phyloP scores from a whole-genome alignment of 108 stramenopile species.

The Cyclotella sp. region DNA sequence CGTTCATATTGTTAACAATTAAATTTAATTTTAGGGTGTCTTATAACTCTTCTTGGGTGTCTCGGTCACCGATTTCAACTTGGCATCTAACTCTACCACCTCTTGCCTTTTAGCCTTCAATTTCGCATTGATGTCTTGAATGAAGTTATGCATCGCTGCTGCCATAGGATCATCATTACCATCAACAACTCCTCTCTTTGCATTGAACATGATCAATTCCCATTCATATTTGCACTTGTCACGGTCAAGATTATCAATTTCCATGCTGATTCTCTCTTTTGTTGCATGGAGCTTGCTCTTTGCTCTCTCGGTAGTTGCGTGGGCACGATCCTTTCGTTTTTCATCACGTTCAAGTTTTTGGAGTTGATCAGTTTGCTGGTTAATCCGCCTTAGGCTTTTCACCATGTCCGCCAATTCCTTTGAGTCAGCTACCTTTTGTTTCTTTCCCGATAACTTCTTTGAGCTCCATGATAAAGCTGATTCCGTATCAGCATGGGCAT shows the following conservation, averaged over 20 bases:
- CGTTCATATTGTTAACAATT: no score
- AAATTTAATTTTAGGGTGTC: no score
- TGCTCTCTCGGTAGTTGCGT: no score
- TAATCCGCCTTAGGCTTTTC: background rate
- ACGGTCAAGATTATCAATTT: background rate
- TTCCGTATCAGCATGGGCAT: no score
- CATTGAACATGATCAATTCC: background rate
- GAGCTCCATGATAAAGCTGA: background rate
- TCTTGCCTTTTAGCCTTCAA: background rate
- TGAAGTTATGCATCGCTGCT: background rate
- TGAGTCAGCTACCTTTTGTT: background rate
- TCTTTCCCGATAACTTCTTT: background rate
- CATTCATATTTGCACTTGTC: constrained; percentile 5
- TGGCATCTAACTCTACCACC: background rate
- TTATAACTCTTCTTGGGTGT: constrained; percentile 10
- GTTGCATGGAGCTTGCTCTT: no score
- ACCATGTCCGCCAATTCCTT: background rate
- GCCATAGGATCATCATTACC: background rate
- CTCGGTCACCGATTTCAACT: no score
- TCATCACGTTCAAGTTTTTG: background rate
- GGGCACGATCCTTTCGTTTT: background rate
- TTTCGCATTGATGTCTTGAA: background rate
- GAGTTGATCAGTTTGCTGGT: background rate
- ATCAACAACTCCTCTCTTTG: background rate
- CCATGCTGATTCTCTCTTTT: background rate